Percentiles rank a stretch among this genome's conserved stretches.
phyloP scores from a whole-genome alignment of 176 grass and related monocot genomes.

The Urochloa ruziziensis region DNA sequence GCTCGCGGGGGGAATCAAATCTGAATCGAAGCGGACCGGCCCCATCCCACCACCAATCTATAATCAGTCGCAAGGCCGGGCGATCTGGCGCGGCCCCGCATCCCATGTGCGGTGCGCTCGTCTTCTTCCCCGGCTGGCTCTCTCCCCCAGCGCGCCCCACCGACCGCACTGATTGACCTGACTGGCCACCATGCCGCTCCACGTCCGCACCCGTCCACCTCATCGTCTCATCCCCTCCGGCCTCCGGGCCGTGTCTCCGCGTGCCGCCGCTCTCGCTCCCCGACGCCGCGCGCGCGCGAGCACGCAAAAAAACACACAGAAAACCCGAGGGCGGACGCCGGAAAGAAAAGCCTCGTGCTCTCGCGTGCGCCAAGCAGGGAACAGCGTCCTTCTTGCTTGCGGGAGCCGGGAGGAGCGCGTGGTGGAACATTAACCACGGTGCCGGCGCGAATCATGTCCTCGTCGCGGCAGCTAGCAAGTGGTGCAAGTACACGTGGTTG shows the following conservation, averaged over 20 bases:
- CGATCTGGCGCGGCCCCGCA: neutral
- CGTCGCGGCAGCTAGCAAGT: neutral
- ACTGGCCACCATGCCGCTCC: neutral
- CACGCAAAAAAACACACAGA: neutral
- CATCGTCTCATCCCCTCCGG: neutral
- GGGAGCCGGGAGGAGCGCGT: neutral
- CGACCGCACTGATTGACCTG: neutral
- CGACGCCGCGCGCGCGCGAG: neutral
- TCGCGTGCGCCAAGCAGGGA: neutral
- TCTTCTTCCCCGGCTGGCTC: neutral
- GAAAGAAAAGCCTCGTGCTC: neutral
- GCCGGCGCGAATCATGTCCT: neutral
- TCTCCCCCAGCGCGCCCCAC: neutral
- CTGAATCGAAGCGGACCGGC: neutral
- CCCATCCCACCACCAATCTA: neutral
- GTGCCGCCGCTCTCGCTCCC: neutral
- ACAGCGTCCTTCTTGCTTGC: neutral
- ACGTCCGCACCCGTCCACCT: neutral
- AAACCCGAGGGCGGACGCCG: neutral
- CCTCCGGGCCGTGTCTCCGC: too few species aligned
- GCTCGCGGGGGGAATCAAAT: neutral
- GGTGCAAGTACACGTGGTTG: neutral
- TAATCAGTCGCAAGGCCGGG: neutral
- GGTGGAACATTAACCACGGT: neutral
- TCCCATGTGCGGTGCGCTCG: neutral